phyloP scores from a whole-genome alignment of 2,329 filamentous ascomycete genomes.

The Hortaea sp. region DNA sequence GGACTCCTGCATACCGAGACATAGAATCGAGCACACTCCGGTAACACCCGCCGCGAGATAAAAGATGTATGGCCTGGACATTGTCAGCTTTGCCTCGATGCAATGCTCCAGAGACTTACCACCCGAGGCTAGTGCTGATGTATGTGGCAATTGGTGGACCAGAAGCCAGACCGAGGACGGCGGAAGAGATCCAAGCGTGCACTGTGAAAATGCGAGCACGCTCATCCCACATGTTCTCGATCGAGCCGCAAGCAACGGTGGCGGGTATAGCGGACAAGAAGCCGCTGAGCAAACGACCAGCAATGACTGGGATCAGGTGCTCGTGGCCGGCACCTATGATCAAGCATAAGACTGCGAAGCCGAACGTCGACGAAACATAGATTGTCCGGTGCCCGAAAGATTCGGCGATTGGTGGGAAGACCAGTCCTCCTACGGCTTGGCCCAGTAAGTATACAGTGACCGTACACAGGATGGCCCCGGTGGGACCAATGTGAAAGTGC shows the following conservation, averaged over 20 bases:
- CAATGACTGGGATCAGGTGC: not conserved
- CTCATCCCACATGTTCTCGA: conserved; percentile 40
- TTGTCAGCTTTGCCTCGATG: not conserved
- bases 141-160: not conserved
- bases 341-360: conserved; percentile 27
- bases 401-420: conserved; percentile 32
- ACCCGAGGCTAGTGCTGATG: conserved; percentile 4
- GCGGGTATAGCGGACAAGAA: conserved; percentile 1
- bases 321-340: conserved; percentile 23
- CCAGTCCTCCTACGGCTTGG: conserved; percentile 29
- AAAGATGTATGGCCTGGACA: conserved; percentile 1
- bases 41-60: not conserved
- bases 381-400: conserved; percentile 27
- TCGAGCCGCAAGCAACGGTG: conserved; percentile 1
- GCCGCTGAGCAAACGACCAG: not conserved
- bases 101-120: not conserved
- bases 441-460: conserved; percentile 24
- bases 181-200: conserved; percentile 1
- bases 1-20: conserved; percentile 32
- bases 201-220: conserved; percentile 35
- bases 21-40: conserved; percentile 22
- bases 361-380: conserved; percentile 25
- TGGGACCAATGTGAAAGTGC: conserved; percentile 2
- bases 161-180: not conserved
- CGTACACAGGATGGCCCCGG: conserved; percentile 3